Evolutionary conservation across 805 yeast species (phyloP).

Genomic region (Cyberlindnera mycetangii): DNA sequence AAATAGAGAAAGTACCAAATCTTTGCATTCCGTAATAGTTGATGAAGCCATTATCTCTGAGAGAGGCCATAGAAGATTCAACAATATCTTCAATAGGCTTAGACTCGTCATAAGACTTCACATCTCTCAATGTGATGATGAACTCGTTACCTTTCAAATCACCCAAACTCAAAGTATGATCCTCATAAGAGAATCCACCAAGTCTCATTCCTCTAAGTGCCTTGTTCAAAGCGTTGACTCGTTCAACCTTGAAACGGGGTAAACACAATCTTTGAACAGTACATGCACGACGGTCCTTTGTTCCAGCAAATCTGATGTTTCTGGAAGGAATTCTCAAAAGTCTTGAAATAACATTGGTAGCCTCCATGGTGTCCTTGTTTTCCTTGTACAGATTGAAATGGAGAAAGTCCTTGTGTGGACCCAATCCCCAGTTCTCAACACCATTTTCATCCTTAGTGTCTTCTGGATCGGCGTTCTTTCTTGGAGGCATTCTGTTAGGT

Average conservation of each 20-base stretch:
- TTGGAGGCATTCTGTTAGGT: conserved; percentile 12
- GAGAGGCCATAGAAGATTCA: conserved; percentile 49
- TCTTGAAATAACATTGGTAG: conserved; percentile 69
- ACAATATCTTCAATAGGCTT: conserved; percentile 45
- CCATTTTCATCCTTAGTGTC: conserved; percentile 43
- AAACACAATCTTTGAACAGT: conserved; percentile 83
- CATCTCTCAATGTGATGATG: conserved; percentile 78
- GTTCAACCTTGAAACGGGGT: conserved; percentile 63
- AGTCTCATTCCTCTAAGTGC: conserved; percentile 73
- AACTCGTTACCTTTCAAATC: conserved; percentile 89
- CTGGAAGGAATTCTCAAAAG: conserved; percentile 73
- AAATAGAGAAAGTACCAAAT: conserved; percentile 91
- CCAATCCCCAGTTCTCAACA: conserved; percentile 67
- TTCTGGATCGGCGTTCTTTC: conserved; percentile 28
- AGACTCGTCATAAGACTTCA: conserved; percentile 35
- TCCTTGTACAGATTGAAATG: conserved; percentile 87
- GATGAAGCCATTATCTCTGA: conserved; percentile 72
- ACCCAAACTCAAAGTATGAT: conserved; percentile 66
- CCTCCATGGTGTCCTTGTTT: conserved; percentile 97
- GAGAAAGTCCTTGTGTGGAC: conserved; percentile 63
- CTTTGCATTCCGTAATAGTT: conserved; percentile 98
- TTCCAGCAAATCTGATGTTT: conserved; percentile 81
- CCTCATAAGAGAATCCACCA: conserved; percentile 74
- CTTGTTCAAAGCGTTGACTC: conserved; percentile 74
- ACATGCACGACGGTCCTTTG: conserved; percentile 94